Base-by-base conservation (phyloP, 495 filamentous ascomycete species). In the Tuber borchii region DNA sequence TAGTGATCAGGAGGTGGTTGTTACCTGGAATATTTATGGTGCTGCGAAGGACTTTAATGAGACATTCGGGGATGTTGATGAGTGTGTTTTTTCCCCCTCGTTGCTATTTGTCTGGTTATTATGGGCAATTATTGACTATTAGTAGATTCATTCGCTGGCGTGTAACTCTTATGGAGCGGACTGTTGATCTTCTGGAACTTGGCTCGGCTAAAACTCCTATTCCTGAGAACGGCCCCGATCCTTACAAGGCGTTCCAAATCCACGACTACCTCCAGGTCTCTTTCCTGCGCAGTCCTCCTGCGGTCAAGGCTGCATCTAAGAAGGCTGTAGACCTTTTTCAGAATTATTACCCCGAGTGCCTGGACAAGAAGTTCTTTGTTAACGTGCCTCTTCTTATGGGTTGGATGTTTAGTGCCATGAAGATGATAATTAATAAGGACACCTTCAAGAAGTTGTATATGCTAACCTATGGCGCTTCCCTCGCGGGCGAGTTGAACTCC, bases 311-410 rank as follows among this genome's bases (percentile, higher is more conserved):
- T 19, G 91, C 92, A 22, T 90, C 90, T 77, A 90, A 89, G 83
- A 90, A 93, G 86, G 92, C 91, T 51, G 94, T 97, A 83, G 87
- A 91, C 43, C 87, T 91, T 34, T 92, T 97, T 84, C 85, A 87
- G 69, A 89, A 88, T 71, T 90, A 91, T 71, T 97, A 97, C 86
- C 94, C 94, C 0, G 94, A 97, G 86, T 88, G 95, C 34, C 87
- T 97, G 43, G 90, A 90, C 74, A 88, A 93, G 84, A 97, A 97
- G 86, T 95, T 92, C 88, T 97, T 97, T 82, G 91, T 97, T 85
- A 97, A 97, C 76, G 92, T 97, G 10, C 93, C 94, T 0, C 83
- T 89, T 72, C 85, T 97, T 80, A 97, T 96, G 93, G 91, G 91
- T 70, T 97, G 93, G 89, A 87, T 97, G 83, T 97, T 91, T 82